A percentile compares a stretch with the other conserved stretches of the same genome.
These are phyloP conservation scores for Mycena alexandri DNA, from an alignment of 768 basidiomycete species.

Conservation along the genomic window DNA sequence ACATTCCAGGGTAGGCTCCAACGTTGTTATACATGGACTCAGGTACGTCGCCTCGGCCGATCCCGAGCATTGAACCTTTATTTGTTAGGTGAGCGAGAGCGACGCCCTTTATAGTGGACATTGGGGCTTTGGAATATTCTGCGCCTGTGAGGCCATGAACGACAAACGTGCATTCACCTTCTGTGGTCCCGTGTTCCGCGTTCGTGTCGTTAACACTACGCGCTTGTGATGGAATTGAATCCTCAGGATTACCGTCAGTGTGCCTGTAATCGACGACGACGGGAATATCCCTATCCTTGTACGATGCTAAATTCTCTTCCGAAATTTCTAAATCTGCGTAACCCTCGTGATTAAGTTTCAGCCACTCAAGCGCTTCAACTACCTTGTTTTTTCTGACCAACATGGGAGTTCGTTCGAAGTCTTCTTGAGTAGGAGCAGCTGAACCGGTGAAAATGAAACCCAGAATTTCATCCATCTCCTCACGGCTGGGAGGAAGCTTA, in stretches of 20 bases:
- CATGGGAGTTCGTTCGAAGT: slow-evolving; percentile 40
- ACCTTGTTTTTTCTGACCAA: slow-evolving; percentile 45
- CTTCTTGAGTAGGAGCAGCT: too few relatives aligned
- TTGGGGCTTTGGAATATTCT: slow-evolving; percentile 36
- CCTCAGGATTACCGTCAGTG: slow-evolving; percentile 32
- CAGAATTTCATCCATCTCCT: too few relatives aligned
- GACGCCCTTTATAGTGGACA: slow-evolving; percentile 43
- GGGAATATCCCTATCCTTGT: slow-evolving; percentile 40
- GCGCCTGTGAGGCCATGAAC: slow-evolving; percentile 53
- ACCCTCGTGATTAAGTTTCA: slow-evolving; percentile 48
- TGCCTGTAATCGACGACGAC: slow-evolving; percentile 44
- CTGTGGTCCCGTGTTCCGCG: slow-evolving; percentile 44
- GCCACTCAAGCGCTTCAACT: slow-evolving; percentile 47
- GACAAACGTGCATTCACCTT: slow-evolving; percentile 51
- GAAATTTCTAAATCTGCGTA: slow-evolving; percentile 32
- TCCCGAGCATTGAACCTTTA: slow-evolving; percentile 42
- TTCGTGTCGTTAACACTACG: slow-evolving; percentile 41
- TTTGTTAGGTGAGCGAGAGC: slow-evolving; percentile 44
- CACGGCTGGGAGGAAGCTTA: too few relatives aligned
- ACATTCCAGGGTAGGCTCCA: too few relatives aligned
- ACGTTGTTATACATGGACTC: too few relatives aligned
- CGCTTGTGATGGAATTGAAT: slow-evolving; percentile 5
- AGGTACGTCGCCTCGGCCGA: slow-evolving; percentile 39
- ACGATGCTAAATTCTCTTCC: slow-evolving; percentile 39
- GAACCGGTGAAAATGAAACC: too few relatives aligned